Percentiles rank a stretch among this genome's conserved stretches.
Conservation (phyloP, 306 rosid genomes). For the Ziziphus jujuba region DNA sequence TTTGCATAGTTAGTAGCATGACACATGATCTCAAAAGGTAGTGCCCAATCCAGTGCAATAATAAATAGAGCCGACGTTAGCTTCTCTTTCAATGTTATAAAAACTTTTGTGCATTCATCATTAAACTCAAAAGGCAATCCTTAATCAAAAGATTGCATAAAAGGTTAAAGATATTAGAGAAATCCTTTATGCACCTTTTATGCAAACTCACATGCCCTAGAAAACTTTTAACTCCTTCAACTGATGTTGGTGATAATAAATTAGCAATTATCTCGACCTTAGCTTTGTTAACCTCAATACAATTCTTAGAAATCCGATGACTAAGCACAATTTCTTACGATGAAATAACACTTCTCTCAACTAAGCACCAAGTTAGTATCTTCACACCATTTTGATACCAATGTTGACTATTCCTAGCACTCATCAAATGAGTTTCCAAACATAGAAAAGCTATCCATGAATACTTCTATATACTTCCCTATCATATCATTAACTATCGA, state of each 20-base stretch:
- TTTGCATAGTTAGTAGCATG: background rate
- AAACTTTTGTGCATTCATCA: background rate
- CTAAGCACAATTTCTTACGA: background rate
- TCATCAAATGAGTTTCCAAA: too few species aligned
- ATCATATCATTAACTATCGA: background rate
- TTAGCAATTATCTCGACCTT: background rate
- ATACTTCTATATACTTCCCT: background rate
- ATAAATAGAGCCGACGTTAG: background rate
- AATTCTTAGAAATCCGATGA: background rate
- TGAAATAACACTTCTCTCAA: too few species aligned
- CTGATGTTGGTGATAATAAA: background rate
- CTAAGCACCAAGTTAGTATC: background rate
- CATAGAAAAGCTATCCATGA: background rate
- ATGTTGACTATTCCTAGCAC: too few species aligned
- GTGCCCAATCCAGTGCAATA: background rate
- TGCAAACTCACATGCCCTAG: conserved; percentile 2
- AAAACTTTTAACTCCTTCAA: background rate
- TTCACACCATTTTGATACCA: background rate
- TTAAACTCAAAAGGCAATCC: background rate
- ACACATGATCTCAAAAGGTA: background rate
- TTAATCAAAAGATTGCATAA: background rate
- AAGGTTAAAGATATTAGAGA: background rate
- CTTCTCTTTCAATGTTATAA: background rate
- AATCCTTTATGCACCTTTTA: background rate
- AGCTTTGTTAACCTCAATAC: conserved; percentile 1